A percentile compares a stretch with the other conserved stretches of the same genome.
These are phyloP conservation scores for Solanum commersonii DNA, from an alignment of 257 asterid species.

Conservation along the genomic window DNA sequence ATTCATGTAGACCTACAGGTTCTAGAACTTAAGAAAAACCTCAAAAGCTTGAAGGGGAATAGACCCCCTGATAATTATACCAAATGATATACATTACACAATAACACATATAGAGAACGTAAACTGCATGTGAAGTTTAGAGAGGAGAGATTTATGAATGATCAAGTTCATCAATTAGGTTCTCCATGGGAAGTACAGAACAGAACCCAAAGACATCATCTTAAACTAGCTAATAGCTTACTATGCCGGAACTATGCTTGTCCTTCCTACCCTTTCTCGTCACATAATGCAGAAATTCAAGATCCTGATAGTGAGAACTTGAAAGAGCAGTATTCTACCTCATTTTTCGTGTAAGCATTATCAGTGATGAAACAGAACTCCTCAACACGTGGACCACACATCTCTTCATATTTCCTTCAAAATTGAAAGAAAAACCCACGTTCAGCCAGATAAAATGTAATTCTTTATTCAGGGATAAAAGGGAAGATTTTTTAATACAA, in stretches of 20 bases:
- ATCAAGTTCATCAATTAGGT: background rate
- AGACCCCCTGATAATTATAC: background rate
- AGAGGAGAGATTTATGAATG: background rate
- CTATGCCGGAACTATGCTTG: background rate
- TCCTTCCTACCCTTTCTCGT: background rate
- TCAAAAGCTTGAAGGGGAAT: background rate
- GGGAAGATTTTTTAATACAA: background rate
- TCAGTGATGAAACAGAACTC: slow-evolving; percentile 74
- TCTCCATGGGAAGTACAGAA: background rate
- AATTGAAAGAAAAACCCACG: background rate
- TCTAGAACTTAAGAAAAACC: background rate
- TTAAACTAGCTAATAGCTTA: background rate
- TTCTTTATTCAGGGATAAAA: background rate
- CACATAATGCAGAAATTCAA: background rate
- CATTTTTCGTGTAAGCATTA: slow-evolving; percentile 60
- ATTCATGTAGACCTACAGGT: background rate
- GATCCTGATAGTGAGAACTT: background rate
- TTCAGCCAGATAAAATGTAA: background rate
- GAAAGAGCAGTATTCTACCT: slow-evolving; percentile 29
- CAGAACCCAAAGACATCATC: background rate
- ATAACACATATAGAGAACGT: background rate
- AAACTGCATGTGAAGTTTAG: background rate
- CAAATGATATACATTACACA: background rate
- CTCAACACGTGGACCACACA: slow-evolving; percentile 70
- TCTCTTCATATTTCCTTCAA: slow-evolving; percentile 85